These are phyloP conservation scores for Claviceps cyperi DNA, from an alignment of 2,329 filamentous ascomycete genomes.

Conservation along the genomic window DNA sequence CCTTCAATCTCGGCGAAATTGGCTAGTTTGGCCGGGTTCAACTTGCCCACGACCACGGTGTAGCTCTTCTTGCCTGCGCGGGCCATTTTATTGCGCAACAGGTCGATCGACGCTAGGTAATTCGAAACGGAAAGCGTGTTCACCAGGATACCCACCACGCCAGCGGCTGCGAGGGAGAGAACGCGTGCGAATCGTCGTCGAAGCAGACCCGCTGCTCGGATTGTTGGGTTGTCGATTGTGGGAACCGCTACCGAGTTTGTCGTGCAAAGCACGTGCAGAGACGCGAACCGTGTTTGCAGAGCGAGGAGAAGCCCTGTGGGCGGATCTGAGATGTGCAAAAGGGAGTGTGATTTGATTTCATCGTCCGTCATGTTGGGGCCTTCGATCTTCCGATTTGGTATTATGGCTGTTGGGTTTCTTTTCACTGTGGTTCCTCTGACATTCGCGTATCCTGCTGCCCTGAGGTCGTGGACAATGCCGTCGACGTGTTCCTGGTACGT, in stretches of 20 bases:
- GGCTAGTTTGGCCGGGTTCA: constrained; percentile 89
- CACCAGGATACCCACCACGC: constrained; percentile 85
- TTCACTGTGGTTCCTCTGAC: constrained; percentile 57
- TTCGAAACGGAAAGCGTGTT: constrained; percentile 90
- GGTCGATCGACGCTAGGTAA: constrained; percentile 67
- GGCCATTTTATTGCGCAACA: constrained; percentile 58
- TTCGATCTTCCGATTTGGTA: constrained; percentile 69
- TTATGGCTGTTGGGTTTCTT: constrained; percentile 61
- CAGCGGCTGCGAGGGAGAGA: constrained; percentile 62
- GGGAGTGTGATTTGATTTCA: constrained; percentile 50
- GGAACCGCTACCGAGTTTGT: constrained; percentile 24
- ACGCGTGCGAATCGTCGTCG: constrained; percentile 81
- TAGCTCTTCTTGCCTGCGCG: constrained; percentile 87
- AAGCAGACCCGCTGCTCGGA: constrained; percentile 41
- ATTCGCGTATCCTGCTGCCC: constrained; percentile 50
- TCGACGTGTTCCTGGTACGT: constrained; percentile 67
- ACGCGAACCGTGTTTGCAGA: constrained; percentile 66
- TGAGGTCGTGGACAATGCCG: constrained; percentile 39
- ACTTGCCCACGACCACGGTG: constrained; percentile 88
- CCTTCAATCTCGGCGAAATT: constrained; percentile 93
- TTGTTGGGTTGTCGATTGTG: constrained; percentile 30
- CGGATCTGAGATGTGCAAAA: constrained; percentile 77
- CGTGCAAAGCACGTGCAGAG: constrained; percentile 65
- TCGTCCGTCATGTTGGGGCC: constrained; percentile 22
- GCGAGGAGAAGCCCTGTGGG: constrained; percentile 74